Percentiles rank a stretch among this genome's conserved stretches.
Evolutionary conservation across 2,329 filamentous ascomycete species (phyloP).

Genomic region (Aschersonia sp.): DNA sequence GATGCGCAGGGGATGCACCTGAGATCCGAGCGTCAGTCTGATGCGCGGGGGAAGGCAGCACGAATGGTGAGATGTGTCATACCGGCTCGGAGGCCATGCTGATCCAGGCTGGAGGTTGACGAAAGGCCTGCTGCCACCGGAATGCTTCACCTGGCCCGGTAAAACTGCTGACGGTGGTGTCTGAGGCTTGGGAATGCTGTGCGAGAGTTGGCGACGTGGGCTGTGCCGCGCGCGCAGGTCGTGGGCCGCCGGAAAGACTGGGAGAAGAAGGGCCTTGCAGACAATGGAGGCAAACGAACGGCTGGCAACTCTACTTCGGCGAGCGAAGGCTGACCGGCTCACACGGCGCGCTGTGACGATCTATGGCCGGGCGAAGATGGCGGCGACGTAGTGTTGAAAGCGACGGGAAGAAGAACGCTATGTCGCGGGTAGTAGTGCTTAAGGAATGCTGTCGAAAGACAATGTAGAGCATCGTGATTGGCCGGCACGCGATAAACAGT

Average conservation of each 20-base stretch:
- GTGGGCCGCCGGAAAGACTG: background rate
- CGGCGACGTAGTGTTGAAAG: background rate
- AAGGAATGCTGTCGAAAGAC: constrained; percentile 5
- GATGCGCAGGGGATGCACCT: constrained; percentile 70
- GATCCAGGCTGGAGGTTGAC: constrained; percentile 8
- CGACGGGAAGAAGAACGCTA: background rate
- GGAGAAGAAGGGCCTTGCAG: background rate
- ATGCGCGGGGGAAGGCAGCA: background rate
- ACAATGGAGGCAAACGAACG: too few relatives aligned
- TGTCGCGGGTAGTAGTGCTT: constrained; percentile 1
- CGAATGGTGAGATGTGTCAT: constrained; percentile 9
- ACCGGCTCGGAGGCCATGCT: constrained; percentile 24
- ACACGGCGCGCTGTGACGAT: background rate
- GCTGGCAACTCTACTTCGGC: too few relatives aligned
- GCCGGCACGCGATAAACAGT: constrained; percentile 4
- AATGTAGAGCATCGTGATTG: constrained; percentile 3
- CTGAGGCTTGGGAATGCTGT: constrained; percentile 15
- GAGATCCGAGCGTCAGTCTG: constrained; percentile 5
- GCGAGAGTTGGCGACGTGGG: background rate
- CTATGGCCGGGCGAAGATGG: background rate
- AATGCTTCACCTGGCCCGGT: constrained; percentile 11
- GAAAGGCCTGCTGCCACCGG: constrained; percentile 8
- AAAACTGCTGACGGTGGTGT: constrained; percentile 2
- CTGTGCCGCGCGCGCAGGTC: background rate
- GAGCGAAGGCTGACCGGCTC: background rate